Base-by-base conservation (phyloP, 306 rosid genomes). In the Cucumis hystrix region DNA sequence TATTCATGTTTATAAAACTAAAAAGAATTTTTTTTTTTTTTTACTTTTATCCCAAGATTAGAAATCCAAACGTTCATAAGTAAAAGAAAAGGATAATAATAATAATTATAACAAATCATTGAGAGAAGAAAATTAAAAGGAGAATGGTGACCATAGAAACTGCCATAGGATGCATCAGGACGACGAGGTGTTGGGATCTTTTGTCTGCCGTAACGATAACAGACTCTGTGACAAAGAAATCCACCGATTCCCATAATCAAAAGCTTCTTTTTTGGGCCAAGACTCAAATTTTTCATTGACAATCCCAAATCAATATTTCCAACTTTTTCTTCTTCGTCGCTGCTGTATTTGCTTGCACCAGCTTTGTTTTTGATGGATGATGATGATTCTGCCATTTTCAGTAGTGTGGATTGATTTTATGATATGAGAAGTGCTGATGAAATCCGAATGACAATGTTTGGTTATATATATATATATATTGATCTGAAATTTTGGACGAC, bases 171-270 rank as follows among this genome's bases (percentile, higher is more conserved):
- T 3, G 77, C 76, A 80, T 80, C 84, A 17, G 66, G 77, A 10
- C 0, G 8, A 16, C 84, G 83, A 16, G 1, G 7, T 21, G 0
- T 77, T 1, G 85, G 85, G 10, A 76, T 2, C 2, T 73, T 16
- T 25, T 54, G 17, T 7, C 13, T 18, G 23, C 28, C 69, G 11
- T 49, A 20, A 14, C 77, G 77, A 57, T 2, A 35, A 28, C 30
- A 28, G n/a, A 79, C 78, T 54, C 85, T 76, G 6, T 82, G 77
- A 59, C 83, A 84, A 0, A 82, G 79, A 61, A 84, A 79, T 1
- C 87, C 85, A 59, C 85, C 85, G 8, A 79, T 41, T n/a, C 83
- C 47, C 33, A 85, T 58, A 58, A 85, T 79, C n/a, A 82, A 69
- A 64, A 85, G 82, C 70, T 85, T 85, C 80, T 82, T 85, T 23